A percentile compares a stretch with the other conserved stretches of the same genome.
Evolutionary conservation across 2,329 filamentous ascomycete genomes (phyloP).

Genomic region (Phaeoacremonium minimum): DNA sequence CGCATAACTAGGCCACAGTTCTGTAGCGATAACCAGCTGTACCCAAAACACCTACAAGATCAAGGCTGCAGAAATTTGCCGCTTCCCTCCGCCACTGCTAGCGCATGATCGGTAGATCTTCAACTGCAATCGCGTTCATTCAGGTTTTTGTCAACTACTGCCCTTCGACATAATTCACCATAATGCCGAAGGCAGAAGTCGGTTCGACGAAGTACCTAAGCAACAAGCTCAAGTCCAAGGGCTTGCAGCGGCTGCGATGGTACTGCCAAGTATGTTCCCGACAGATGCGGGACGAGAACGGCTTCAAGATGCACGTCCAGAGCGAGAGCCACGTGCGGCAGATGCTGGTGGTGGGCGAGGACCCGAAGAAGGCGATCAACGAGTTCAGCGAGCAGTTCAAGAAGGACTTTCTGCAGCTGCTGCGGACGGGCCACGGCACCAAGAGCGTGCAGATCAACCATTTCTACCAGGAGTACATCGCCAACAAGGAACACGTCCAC

Average conservation of each 20-base stretch:
- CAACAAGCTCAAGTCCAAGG: conserved; percentile 86
- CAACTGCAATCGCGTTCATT: too few species aligned
- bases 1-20: too few species aligned
- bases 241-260: conserved; percentile 78
- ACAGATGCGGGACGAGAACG: conserved; percentile 80
- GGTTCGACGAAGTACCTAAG: conserved; percentile 86
- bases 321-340: conserved; percentile 85
- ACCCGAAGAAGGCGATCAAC: conserved; percentile 78
- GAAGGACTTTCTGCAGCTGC: conserved; percentile 70
- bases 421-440: conserved; percentile 83
- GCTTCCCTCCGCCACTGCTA: too few species aligned
- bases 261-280: conserved; percentile 82
- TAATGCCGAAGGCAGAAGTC: conserved; percentile 88
- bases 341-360: conserved; percentile 82
- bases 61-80: too few species aligned
- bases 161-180: too few species aligned
- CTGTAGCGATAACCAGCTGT: too few species aligned
- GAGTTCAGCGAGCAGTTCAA: conserved; percentile 77
- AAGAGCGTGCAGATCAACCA: conserved; percentile 86
- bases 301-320: conserved; percentile 83
- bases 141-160: too few species aligned
- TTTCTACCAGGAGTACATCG: conserved; percentile 94
- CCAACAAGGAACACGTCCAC: conserved; percentile 82
- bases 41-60: too few species aligned
- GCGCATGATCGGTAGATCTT: too few species aligned